Evolutionary conservation across 139 green algal genomes (phyloP), one percentile per base, ranked within the genome.

Genomic region (Coelastrella sp.): DNA sequence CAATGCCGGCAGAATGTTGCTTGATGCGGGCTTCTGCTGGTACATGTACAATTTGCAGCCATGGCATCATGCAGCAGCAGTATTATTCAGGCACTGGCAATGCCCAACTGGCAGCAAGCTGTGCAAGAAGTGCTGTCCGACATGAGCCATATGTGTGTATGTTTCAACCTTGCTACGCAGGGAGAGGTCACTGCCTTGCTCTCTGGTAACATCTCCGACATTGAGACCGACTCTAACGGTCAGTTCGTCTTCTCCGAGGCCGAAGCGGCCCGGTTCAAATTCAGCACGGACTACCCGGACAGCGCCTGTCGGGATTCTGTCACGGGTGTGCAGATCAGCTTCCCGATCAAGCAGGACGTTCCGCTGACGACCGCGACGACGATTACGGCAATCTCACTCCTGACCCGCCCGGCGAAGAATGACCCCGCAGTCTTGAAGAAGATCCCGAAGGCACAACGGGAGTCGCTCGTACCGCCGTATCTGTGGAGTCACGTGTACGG

Each of bases 341-440:
- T 88, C 83, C 83, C 83, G 16, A 88, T 88, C 66, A 74, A 71
- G 6, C 78, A 84, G 23, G 59, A 86, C 16, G 60, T 86, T n/a
- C 80, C 80, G 8, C n/a, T 57, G 5, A 86, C 80, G 4, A 23
- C 58, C 8, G 80, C 80, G n/a, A 59, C 80, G 8, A 86, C 80
- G 20, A 73, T 85, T 7, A 85, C 80, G 5, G 80, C 80, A 19
- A 85, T 85, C 80, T 85, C 80, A 66, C 78, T 83, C 56, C 32
- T 83, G 47, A 17, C 47, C 7, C 59, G 80, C 19, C 22, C 80
- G 17, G 80, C 80, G 19, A 85, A 73, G 80, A 73, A 10, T 59
- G 80, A 86, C 80, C 60, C 80, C 3, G 80, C 57, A 22, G 80
- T 74, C 14, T 54, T 88, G 7, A 56, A 32, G 65, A 75, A 88